Base-by-base conservation (phyloP, 2,329 filamentous ascomycete species). In the Monilinia polystroma region DNA sequence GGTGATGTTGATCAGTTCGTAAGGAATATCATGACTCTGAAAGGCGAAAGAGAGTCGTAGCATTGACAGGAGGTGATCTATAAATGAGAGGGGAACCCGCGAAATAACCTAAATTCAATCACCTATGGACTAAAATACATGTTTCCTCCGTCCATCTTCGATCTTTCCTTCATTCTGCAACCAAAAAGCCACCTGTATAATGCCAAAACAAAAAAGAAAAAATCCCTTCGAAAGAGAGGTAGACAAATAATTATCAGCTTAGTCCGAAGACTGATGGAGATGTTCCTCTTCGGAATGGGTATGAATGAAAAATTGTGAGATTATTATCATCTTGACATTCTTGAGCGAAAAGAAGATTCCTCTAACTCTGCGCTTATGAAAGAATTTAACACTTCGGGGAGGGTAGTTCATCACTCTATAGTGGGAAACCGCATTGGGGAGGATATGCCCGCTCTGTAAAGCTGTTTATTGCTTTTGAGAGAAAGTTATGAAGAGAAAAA, bases 331-430 rank as follows among this genome's bases (percentile, higher is more conserved):
- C 38, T 41, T 47, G 32, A 35, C 11, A 32, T 47, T 47, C 41
- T 16, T 59, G 56, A 47, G 20, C 56, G 56, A 59, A 47, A 41
- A 59, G 41, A 47, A 23, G 26, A 8, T 47, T 41, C 16, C 41
- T 59, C 56, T 47, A 29, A 26, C 18, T 18, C 11, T 12, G 12
- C 56, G 4, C 20, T 59, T 47, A 59, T 26, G 47, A 59, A 59
- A 41, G 20, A 3, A n/a, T 6, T 20, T 20, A 41, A 16, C 43
- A 7, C 18, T 47, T 59, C 29, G 18, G 29, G 12, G 43, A 11
- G 11, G 56, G 20, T 26, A 11, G n/a, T 20, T 1, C n/a, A 14
- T 10, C 18, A 11, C 26, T 59, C 56, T 47, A 4, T n/a, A 23
- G 56, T 59, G 41, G 18, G 4, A 26, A 1, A 41, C 26, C 26